A percentile compares a stretch with the other conserved stretches of the same genome.
Evolutionary conservation across 2,329 filamentous ascomycete genomes (phyloP).

Genomic region (Neonectria coccinea): DNA sequence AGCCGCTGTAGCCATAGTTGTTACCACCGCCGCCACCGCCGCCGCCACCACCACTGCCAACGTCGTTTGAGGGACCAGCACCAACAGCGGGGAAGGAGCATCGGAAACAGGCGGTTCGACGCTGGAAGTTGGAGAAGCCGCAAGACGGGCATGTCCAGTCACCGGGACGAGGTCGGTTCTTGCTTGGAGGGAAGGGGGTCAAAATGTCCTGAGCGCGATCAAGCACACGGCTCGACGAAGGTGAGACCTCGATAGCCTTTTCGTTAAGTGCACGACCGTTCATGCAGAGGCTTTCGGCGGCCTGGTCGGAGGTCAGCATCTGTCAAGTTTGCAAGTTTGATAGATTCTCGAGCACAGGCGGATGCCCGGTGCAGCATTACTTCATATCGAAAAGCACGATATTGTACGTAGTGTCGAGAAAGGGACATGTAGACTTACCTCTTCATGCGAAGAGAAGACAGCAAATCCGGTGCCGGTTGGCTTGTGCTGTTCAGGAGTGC

Average conservation of each 20-base stretch:
- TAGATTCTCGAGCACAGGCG: not conserved
- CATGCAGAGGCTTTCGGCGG: conserved; percentile 98
- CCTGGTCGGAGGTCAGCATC: conserved; percentile 63
- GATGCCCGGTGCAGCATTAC: not conserved
- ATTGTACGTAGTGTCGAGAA: not conserved
- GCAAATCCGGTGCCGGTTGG: conserved; percentile 99
- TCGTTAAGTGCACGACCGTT: conserved; percentile 98
- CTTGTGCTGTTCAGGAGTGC: conserved; percentile 98
- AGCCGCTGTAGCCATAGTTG: conserved; percentile 67
- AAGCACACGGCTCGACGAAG: conserved; percentile 94
- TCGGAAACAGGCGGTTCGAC: conserved; percentile 97
- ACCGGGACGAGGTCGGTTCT: conserved; percentile 95
- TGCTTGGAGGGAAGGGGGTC: conserved; percentile 96
- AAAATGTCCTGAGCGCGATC: conserved; percentile 96
- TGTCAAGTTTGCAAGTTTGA: not conserved
- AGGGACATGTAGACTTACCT: conserved; percentile 73
- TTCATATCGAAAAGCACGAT: not conserved
- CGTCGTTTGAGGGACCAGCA: conserved; percentile 76
- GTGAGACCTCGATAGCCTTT: conserved; percentile 98
- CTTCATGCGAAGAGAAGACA: conserved; percentile 98
- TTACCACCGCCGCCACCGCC: conserved; percentile 72
- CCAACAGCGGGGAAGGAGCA: conserved; percentile 98
- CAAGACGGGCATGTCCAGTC: conserved; percentile 99
- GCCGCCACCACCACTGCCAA: conserved; percentile 61
- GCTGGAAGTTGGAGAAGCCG: conserved; percentile 99